Base-by-base conservation (phyloP, 208 protist species). In the Trypanosoma scelopori region DNA sequence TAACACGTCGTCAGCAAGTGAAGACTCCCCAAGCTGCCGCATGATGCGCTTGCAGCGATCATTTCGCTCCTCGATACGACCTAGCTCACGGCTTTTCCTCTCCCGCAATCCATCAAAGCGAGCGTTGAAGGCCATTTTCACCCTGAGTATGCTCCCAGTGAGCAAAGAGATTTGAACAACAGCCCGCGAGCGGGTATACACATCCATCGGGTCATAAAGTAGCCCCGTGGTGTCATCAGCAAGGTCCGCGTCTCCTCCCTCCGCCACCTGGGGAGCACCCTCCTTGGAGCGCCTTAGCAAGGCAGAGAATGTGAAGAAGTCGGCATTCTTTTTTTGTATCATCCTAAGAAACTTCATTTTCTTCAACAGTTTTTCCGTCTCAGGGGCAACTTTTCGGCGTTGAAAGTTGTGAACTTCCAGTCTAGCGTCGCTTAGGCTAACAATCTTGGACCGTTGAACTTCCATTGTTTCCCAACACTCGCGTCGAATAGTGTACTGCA, bases 381-480 rank as follows among this genome's bases (percentile, higher is more conserved):
- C 53, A 48, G 71, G 65, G 15, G 72, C 56, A 20, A 18, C 37
- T 63, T 85, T 89, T 30, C 69, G 66, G 7, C 91, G 68, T 56
- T 93, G 83, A 71, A 90, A 97, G 71, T 95, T 97, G 71, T 89
- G 78, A 67, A 91, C 85, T 60, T 84, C 70, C 18, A 88, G 39
- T 22, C 46, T 62, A 39, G 49, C 51, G 30, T 57, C 69, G 12
- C 57, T 76, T 49, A 97, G 60, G 30, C 79, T 86, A 30, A 78
- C 58, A 41, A 95, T 65, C 52, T 89, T 89, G 42, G 78, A 77
- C 5, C 78, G 71, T 22, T 43, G 62, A 32, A 92, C 77, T 43
- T 94, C 85, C 90, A 96, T 97, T 42, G 82, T 67, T 27, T 93
- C 87, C 65, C 81, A 95, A 72, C 90, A 96, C 45, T 84, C 78